Evolutionary conservation across 2,329 filamentous ascomycete species (phyloP).

Genomic region (Verticillium klebahnii): DNA sequence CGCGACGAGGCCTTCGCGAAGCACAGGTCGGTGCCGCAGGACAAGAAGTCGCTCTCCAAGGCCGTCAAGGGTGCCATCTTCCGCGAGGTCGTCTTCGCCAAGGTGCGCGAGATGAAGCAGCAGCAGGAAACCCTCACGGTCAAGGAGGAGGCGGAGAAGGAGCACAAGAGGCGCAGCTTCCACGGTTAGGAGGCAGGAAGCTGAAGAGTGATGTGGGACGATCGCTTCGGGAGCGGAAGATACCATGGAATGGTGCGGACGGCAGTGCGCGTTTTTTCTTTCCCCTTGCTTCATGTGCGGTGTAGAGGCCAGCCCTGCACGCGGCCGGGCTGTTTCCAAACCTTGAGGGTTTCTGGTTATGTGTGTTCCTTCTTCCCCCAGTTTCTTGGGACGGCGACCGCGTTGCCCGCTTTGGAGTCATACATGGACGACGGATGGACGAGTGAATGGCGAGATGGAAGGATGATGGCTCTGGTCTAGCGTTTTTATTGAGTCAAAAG

Average conservation of each 20-base stretch:
- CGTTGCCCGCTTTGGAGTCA: background rate
- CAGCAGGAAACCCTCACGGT: constrained; percentile 71
- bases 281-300: background rate
- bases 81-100: constrained; percentile 88
- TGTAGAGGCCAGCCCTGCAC: background rate
- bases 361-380: background rate
- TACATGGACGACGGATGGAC: background rate
- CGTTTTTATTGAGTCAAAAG: background rate
- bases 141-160: constrained; percentile 52
- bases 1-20: constrained; percentile 57
- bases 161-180: constrained; percentile 33
- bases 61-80: constrained; percentile 71
- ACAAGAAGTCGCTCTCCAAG: constrained; percentile 34
- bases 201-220: background rate
- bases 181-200: constrained; percentile 11
- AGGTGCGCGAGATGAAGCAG: constrained; percentile 88
- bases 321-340: background rate
- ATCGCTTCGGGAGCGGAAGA: background rate
- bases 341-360: background rate
- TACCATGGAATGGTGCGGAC: background rate
- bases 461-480: background rate
- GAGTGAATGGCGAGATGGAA: background rate
- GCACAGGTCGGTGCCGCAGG: constrained; percentile 22
- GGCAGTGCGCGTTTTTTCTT: background rate
- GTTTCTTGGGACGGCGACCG: background rate